Conservation (phyloP, 768 basidiomycete species). For the Lactarius psammicola region DNA sequence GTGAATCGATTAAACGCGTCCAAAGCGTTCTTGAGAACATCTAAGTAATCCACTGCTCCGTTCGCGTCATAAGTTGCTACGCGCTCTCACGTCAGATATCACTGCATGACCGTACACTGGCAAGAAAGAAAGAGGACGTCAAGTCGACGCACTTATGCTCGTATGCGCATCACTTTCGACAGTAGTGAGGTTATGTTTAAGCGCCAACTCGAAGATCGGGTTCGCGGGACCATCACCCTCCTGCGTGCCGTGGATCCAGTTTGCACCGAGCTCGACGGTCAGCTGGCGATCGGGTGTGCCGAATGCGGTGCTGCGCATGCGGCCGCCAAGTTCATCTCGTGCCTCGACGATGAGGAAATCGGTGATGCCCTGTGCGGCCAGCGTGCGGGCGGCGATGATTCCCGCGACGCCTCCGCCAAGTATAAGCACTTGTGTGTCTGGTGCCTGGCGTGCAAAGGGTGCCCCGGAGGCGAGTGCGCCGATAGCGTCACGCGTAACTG, state of each 20-base stretch:
- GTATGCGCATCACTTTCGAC: constrained; percentile 38
- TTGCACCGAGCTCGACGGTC: constrained; percentile 45
- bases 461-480: no score
- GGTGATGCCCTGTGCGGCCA: constrained; percentile 49
- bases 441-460: neutral
- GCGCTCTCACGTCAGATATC: neutral
- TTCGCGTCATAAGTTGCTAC: constrained; percentile 51
- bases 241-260: constrained; percentile 45
- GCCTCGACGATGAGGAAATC: constrained; percentile 60
- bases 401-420: constrained; percentile 66
- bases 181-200: constrained; percentile 49
- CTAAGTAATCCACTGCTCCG: constrained; percentile 47
- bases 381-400: constrained; percentile 57
- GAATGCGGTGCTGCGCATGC: constrained; percentile 46
- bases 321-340: constrained; percentile 52
- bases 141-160: constrained; percentile 35
- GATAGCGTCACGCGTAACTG: neutral
- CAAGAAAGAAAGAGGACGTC: constrained; percentile 31
- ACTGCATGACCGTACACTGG: neutral
- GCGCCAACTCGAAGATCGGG: constrained; percentile 53
- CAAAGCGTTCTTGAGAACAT: constrained; percentile 41
- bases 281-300: constrained; percentile 39
- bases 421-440: constrained; percentile 45
- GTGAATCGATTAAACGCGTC: constrained; percentile 43
- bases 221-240: constrained; percentile 47